These are phyloP conservation scores for Boletus vinaceobasis DNA, from an alignment of 768 basidiomycete genomes.

Conservation along the genomic window DNA sequence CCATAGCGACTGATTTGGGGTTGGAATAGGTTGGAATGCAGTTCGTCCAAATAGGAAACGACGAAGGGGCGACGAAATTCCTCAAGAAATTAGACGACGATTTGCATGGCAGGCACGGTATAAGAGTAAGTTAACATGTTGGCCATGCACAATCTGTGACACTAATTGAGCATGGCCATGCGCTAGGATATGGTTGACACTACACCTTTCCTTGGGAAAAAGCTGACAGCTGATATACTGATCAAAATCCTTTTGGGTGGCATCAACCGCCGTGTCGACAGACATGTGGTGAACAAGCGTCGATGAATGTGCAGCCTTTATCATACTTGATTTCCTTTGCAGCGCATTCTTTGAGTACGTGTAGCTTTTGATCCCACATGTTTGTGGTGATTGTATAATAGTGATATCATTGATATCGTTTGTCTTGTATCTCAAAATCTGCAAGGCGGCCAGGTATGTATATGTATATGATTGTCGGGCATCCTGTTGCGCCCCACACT, in stretches of 20 bases:
- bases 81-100: constrained; percentile 57
- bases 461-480: no score
- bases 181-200: constrained; percentile 69
- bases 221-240: constrained; percentile 46
- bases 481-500: no score
- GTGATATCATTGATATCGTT: no score
- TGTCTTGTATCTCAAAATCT: no score
- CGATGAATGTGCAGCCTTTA: constrained; percentile 15
- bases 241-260: constrained; percentile 66
- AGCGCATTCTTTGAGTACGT: no score
- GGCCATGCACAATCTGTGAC: background rate
- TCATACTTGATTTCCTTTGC: background rate
- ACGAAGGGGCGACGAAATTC: constrained; percentile 38
- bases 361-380: background rate
- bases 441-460: no score
- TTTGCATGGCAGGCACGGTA: constrained; percentile 37
- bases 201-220: constrained; percentile 46
- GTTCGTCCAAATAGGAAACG: constrained; percentile 68
- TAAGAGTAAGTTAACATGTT: constrained; percentile 38
- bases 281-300: constrained; percentile 23
- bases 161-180: background rate
- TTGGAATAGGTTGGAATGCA: constrained; percentile 57
- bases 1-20: background rate
- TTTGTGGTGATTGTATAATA: no score
- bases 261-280: constrained; percentile 54